A percentile compares a stretch with the other conserved stretches of the same genome.
Conservation (phyloP, 2,329 filamentous ascomycete species). For the Neoarthrinium moseri region DNA sequence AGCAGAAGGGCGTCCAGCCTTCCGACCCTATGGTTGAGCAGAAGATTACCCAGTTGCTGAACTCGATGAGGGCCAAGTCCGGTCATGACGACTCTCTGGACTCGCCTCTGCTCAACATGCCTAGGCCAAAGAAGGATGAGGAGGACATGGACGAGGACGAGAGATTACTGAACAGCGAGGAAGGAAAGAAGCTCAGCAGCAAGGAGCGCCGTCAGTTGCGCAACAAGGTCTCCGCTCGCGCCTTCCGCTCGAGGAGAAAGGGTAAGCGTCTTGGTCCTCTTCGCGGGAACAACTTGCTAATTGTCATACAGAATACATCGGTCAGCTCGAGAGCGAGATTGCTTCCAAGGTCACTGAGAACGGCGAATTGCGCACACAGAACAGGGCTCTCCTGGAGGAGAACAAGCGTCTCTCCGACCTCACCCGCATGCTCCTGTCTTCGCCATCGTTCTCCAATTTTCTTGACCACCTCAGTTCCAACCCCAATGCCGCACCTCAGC, state of each 20-base stretch:
- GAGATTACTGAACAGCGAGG: conserved; percentile 87
- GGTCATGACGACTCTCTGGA: conserved; percentile 52
- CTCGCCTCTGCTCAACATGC: conserved; percentile 61
- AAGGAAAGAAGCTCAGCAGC: conserved; percentile 98
- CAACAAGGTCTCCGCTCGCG: conserved; percentile 97
- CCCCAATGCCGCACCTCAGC: conserved; percentile 41
- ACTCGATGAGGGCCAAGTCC: conserved; percentile 83
- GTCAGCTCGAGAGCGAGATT: conserved; percentile 88
- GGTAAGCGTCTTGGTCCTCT: conserved; percentile 48
- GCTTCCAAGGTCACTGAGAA: conserved; percentile 81
- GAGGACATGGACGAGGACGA: conserved; percentile 99
- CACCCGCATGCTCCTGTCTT: conserved; percentile 78
- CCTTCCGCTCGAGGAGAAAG: conserved; percentile 97
- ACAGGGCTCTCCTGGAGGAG: conserved; percentile 79
- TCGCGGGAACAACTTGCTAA: conserved; percentile 48
- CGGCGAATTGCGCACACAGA: conserved; percentile 76
- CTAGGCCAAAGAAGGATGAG: conserved; percentile 84
- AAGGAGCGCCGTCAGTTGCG: conserved; percentile 96
- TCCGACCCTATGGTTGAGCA: conserved; percentile 79
- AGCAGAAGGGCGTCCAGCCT: conserved; percentile 49
- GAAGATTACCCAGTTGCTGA: conserved; percentile 88
- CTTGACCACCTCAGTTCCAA: conserved; percentile 69
- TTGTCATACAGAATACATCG: conserved; percentile 80
- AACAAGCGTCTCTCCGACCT: conserved; percentile 77
- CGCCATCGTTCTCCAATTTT: conserved; percentile 79